Percentiles rank a stretch among this genome's conserved stretches.
Evolutionary conservation across 1,284 basidiomycete genomes (phyloP).

Genomic region (Termitomyces sp.): DNA sequence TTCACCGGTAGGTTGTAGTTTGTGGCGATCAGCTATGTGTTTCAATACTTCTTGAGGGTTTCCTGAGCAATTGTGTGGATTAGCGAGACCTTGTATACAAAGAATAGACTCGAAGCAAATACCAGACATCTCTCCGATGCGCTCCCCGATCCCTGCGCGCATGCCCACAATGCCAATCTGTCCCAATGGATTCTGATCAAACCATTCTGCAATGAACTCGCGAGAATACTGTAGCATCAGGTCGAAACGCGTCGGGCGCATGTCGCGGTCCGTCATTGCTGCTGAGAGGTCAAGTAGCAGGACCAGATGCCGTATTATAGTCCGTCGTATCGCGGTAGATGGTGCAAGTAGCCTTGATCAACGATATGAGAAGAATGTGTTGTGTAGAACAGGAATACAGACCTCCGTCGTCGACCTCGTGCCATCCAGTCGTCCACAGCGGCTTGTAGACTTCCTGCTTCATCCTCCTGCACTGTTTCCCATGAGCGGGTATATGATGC

Average conservation of each 20-base stretch:
- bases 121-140: slow-evolving; percentile 88
- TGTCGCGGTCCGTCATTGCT: slow-evolving; percentile 93
- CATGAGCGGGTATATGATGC: slow-evolving; percentile 91
- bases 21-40: slow-evolving; percentile 81
- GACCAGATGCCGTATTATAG: slow-evolving; percentile 94
- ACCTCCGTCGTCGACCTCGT: slow-evolving; percentile 80
- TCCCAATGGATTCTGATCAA: slow-evolving; percentile 99
- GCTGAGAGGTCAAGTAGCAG: slow-evolving; percentile 87
- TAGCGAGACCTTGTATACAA: background rate
- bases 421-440: slow-evolving; percentile 89
- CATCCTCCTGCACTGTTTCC: slow-evolving; percentile 97
- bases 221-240: slow-evolving; percentile 84
- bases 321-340: slow-evolving; percentile 82
- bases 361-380: background rate
- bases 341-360: slow-evolving; percentile 68
- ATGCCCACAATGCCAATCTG: slow-evolving; percentile 94
- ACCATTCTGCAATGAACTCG: slow-evolving; percentile 94
- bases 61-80: slow-evolving; percentile 42
- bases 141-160: slow-evolving; percentile 83
- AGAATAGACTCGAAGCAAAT: slow-evolving; percentile 8
- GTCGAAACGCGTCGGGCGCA: slow-evolving; percentile 91
- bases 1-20: slow-evolving; percentile 86
- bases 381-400: slow-evolving; percentile 20
- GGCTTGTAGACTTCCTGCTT: slow-evolving; percentile 83
- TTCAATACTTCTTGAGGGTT: slow-evolving; percentile 93